Evolutionary conservation across 495 filamentous ascomycete species (phyloP).

Genomic region (Aspergillus sclerotioniger): DNA sequence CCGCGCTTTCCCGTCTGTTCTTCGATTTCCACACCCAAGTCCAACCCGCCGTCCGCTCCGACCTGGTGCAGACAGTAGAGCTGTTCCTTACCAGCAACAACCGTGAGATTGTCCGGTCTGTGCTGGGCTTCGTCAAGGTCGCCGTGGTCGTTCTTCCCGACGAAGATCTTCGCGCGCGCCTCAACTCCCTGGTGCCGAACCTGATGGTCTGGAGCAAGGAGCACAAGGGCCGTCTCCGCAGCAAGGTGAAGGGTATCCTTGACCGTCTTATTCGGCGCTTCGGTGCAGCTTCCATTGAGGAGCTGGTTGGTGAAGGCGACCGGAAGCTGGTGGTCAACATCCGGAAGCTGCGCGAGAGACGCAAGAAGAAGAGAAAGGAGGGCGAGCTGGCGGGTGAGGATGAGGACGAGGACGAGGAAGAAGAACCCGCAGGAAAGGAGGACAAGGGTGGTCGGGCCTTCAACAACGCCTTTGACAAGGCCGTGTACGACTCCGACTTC

Average conservation of each 20-base stretch:
- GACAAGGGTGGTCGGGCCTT: constrained; percentile 44
- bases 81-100: constrained; percentile 93
- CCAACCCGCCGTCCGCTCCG: constrained; percentile 59
- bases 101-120: constrained; percentile 89
- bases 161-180: constrained; percentile 68
- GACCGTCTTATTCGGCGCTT: constrained; percentile 91
- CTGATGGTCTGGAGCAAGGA: constrained; percentile 95
- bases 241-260: constrained; percentile 95
- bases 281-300: constrained; percentile 74
- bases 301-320: constrained; percentile 71
- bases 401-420: constrained; percentile 36
- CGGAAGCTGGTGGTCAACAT: constrained; percentile 90
- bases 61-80: constrained; percentile 88
- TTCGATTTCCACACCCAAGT: constrained; percentile 74
- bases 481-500: constrained; percentile 86
- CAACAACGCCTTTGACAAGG: constrained; percentile 91
- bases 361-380: constrained; percentile 79
- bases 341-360: constrained; percentile 84
- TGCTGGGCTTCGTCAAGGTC: constrained; percentile 95
- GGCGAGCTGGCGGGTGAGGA: constrained; percentile 51
- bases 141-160: constrained; percentile 81
- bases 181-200: constrained; percentile 76
- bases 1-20: constrained; percentile 83
- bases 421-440: constrained; percentile 20
- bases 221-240: constrained; percentile 91